These are phyloP conservation scores for Chrysosporium keratinophilum DNA, from an alignment of 2,329 filamentous ascomycete genomes.

Conservation along the genomic window DNA sequence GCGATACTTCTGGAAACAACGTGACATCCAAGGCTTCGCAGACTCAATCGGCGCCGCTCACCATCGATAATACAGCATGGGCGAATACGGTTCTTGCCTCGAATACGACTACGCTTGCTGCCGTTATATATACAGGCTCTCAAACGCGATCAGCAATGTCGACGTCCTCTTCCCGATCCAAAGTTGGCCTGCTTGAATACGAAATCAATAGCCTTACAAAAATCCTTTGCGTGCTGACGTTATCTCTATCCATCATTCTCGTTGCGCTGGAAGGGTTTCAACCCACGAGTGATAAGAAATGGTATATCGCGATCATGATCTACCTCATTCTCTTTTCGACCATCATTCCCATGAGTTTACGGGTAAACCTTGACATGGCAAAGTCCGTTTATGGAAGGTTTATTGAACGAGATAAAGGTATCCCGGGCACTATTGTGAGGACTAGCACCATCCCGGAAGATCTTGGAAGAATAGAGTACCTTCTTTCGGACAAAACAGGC, in stretches of 20 bases:
- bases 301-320: slow-evolving; percentile 98
- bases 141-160: slow-evolving; percentile 91
- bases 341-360: slow-evolving; percentile 91
- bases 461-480: slow-evolving; percentile 86
- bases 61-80: slow-evolving; percentile 97
- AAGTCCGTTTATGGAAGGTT: slow-evolving; percentile 95
- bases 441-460: slow-evolving; percentile 98
- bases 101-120: slow-evolving; percentile 75
- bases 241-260: slow-evolving; percentile 74
- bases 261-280: slow-evolving; percentile 79
- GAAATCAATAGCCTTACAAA: slow-evolving; percentile 97
- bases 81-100: slow-evolving; percentile 95
- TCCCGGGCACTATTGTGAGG: slow-evolving; percentile 82
- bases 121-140: slow-evolving; percentile 86
- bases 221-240: slow-evolving; percentile 80
- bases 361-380: slow-evolving; percentile 93
- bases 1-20: background rate
- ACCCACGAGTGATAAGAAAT: slow-evolving; percentile 44
- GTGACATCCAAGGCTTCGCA: slow-evolving; percentile 14
- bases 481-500: slow-evolving; percentile 96
- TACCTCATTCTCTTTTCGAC: slow-evolving; percentile 98
- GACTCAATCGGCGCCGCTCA: slow-evolving; percentile 58
- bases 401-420: slow-evolving; percentile 82
- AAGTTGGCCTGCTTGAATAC: slow-evolving; percentile 83
- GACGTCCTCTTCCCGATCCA: slow-evolving; percentile 81